phyloP scores from a whole-genome alignment of 768 basidiomycete genomes.

The Gloeostereum incarnatum region DNA sequence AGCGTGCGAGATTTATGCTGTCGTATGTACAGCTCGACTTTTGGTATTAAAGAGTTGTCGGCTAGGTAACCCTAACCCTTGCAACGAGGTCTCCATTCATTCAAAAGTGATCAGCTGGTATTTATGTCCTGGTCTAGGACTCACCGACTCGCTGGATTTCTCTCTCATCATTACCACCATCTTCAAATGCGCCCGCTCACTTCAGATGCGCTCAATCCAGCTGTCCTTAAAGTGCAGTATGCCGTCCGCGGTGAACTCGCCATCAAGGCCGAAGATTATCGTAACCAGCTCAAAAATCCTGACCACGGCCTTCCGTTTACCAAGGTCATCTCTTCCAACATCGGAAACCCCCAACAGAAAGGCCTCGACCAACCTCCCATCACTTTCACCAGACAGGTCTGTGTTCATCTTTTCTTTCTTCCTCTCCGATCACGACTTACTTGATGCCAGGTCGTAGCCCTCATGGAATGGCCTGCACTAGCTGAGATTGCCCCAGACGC shows the following conservation, averaged over 20 bases:
- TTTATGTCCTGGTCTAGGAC: no score
- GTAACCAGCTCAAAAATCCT: conserved; percentile 55
- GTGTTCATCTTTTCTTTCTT: conserved; percentile 10
- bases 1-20: no score
- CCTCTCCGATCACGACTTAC: conserved; percentile 6
- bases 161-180: not conserved
- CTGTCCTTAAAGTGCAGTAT: conserved; percentile 84
- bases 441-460: conserved; percentile 80
- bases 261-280: conserved; percentile 82
- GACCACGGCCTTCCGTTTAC: conserved; percentile 69
- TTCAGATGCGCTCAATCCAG: conserved; percentile 69
- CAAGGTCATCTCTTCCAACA: conserved; percentile 89
- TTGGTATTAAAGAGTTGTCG: no score
- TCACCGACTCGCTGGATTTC: no score
- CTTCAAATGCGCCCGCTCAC: conserved; percentile 51
- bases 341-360: conserved; percentile 96
- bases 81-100: no score
- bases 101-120: no score
- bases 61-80: no score
- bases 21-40: no score
- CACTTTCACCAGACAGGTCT: conserved; percentile 86
- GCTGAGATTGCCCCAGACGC: conserved; percentile 63
- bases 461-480: conserved; percentile 88
- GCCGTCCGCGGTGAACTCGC: conserved; percentile 97
- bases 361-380: conserved; percentile 90